Base-by-base conservation (phyloP, 768 basidiomycete species). In the Leccinum variicolor region DNA sequence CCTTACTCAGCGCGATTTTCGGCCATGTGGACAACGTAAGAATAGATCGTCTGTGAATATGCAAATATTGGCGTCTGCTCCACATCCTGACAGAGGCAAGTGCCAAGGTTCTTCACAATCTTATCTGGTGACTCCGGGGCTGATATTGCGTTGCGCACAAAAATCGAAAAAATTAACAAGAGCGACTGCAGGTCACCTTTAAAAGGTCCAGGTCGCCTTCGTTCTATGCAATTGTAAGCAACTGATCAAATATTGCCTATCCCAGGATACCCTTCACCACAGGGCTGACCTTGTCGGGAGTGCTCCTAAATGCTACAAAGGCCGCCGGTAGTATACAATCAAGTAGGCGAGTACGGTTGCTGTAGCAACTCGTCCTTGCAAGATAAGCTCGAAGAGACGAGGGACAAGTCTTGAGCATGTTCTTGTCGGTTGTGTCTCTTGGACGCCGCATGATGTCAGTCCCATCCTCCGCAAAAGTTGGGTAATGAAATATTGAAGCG, bases 71-170 rank as follows among this genome's bases (percentile, higher is more conserved):
- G 97, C 0, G 94, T 97, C 54, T 89, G 83, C 43, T 89, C 85
- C 8, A 83, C 80, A 69, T 99, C 96, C 66, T 93, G 92, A 68
- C 96, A 98, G 6, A 98, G 77, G 75, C 98, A 98, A 0, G 92
- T 94, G 76, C 93, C 96, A 8, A 98, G 83, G 69, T 99, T 99
- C 76, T 93, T 94, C 61, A 98, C 86, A 55, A 99, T 92, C 78
- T 99, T 99, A 65, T 94, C 92, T 1, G 90, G 89, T 3, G 95
- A 94, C 66, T 94, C 23, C 23, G 23, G 25, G 92, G 33, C 80
- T 71, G 50, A 93, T 84, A 47, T 84, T 81, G 69, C 82, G 85
- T 66, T 77, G 76, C 3, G 85, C 80, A 70, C 93, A 97, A 68
- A 92, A 92, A 56, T 87, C 85, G 61, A 98, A 83, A 73, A 99